Base-by-base conservation (phyloP, 78 protist species). In the Acrasis kona region DNA sequence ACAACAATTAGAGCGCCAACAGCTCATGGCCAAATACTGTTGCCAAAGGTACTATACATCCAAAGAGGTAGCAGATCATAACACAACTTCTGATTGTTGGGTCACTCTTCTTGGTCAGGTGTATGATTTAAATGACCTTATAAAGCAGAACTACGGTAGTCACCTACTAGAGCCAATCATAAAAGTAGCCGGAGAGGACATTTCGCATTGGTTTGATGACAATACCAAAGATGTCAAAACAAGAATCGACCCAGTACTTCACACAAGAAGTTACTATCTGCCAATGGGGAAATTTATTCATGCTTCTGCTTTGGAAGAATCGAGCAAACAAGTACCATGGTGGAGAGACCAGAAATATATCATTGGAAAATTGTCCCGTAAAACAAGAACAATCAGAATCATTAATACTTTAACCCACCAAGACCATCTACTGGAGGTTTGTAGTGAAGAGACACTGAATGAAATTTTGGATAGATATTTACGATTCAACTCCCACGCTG, bases 201-300 rank as follows among this genome's bases (percentile, higher is more conserved):
- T 87, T 36, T 76, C 88, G 10, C 85, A 87, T 70, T 87, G 92
- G 92, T 83, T 87, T 29, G 82, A 87, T 19, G 34, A 41, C 0
- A 40, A 69, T 34, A 66, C 76, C 8, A n/a, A 42, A 19, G 6
- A 42, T n/a, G 2, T 41, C 32, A 0, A 2, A 2, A 1, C 8
- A n/a, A 39, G 79, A 6, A 10, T 35, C 37, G 71, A 75, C 29
- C 1, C 64, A 30, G 38, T 3, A 38, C 32, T 71, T 1, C 58
- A 71, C 30, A 41, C 38, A 28, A n/a, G 69, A 12, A 5, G 67
- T 2, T 65, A 65, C 81, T 3, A 5, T 10, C 81, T 39, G n/a
- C 71, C 74, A 31, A 3, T 28, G 10, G 70, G 58, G 1, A 2
- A 41, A 0, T 78, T 74, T 61, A 27, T 85, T 0, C 82, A 80